Percentiles rank a stretch among this genome's conserved stretches.
Conservation (phyloP, 2,329 filamentous ascomycete genomes). For the Lecanicillium sp. region DNA sequence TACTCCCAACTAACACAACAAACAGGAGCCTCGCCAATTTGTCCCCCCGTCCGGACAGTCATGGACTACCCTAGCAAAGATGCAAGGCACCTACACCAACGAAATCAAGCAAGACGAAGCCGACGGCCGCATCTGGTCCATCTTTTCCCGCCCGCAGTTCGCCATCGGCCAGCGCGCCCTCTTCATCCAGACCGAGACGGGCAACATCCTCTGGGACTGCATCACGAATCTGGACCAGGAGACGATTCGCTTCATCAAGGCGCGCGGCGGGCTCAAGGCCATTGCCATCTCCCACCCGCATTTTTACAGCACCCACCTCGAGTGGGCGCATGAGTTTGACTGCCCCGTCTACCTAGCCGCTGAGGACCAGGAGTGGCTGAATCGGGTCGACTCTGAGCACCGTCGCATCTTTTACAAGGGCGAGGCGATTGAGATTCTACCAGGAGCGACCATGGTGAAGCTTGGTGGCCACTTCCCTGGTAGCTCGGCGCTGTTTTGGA, state of each 20-base stretch:
- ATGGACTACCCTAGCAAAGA: slow-evolving; percentile 52
- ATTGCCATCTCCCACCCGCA: slow-evolving; percentile 78
- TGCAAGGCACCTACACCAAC: slow-evolving; percentile 43
- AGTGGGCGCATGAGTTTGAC: slow-evolving; percentile 62
- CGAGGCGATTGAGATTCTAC: slow-evolving; percentile 31
- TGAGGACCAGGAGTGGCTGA: slow-evolving; percentile 61
- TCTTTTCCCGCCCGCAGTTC: slow-evolving; percentile 49
- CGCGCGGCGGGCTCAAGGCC: slow-evolving; percentile 57
- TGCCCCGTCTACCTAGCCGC: slow-evolving; percentile 62
- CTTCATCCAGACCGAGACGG: slow-evolving; percentile 54
- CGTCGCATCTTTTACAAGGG: slow-evolving; percentile 39
- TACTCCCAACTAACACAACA: no score
- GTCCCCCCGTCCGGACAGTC: slow-evolving; percentile 46
- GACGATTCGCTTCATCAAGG: slow-evolving; percentile 50
- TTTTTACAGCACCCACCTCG: slow-evolving; percentile 69
- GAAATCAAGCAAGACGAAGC: slow-evolving; percentile 38
- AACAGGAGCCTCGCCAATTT: slow-evolving; percentile 57
- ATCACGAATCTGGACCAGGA: slow-evolving; percentile 60
- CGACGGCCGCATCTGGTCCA: slow-evolving; percentile 37
- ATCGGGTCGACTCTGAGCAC: slow-evolving; percentile 25
- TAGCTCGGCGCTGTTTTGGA: slow-evolving; percentile 58
- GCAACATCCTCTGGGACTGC: slow-evolving; percentile 77
- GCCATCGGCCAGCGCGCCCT: slow-evolving; percentile 71
- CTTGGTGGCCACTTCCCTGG: slow-evolving; percentile 76
- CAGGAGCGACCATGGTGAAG: slow-evolving; percentile 55